A percentile compares a stretch with the other conserved stretches of the same genome.
These are phyloP conservation scores for Kregervanrija fluxuum DNA, from an alignment of 805 yeast genomes.

Conservation along the genomic window DNA sequence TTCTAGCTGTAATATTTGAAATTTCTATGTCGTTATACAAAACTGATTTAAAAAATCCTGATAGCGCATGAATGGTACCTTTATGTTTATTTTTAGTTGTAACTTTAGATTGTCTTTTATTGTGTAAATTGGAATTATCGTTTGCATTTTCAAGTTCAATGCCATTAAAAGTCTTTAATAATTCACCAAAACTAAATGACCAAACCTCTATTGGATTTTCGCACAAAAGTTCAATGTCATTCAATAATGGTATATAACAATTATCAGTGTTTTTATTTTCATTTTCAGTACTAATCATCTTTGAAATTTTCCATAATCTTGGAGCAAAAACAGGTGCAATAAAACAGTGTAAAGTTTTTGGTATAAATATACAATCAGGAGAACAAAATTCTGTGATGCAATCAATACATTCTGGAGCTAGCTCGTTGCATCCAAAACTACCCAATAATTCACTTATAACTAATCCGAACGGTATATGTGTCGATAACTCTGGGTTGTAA, in stretches of 20 bases:
- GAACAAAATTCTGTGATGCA: constrained; percentile 27
- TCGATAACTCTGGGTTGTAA: not conserved
- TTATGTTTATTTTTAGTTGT: constrained; percentile 38
- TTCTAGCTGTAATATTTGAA: constrained; percentile 33
- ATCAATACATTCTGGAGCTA: constrained; percentile 73
- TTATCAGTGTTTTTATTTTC: constrained; percentile 15
- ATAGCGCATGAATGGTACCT: constrained; percentile 61
- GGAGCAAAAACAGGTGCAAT: constrained; percentile 67
- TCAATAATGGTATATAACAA: constrained; percentile 25
- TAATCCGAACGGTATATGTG: constrained; percentile 34
- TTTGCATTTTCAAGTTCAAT: not conserved
- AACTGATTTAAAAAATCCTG: constrained; percentile 67
- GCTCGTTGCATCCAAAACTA: constrained; percentile 88
- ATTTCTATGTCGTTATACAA: constrained; percentile 54
- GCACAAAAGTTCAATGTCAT: constrained; percentile 34
- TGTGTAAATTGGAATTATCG: constrained; percentile 11
- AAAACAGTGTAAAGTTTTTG: constrained; percentile 49
- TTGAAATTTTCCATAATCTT: constrained; percentile 33
- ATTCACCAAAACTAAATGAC: constrained; percentile 43
- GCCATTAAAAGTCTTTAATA: not conserved
- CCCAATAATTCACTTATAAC: constrained; percentile 81
- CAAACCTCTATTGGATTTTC: constrained; percentile 47
- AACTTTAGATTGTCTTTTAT: constrained; percentile 18
- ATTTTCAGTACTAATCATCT: constrained; percentile 1
- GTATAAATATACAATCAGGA: constrained; percentile 56